A percentile compares a stretch with the other conserved stretches of the same genome.
These are phyloP conservation scores for Saturnispora diversa DNA, from an alignment of 805 yeast species.

Conservation along the genomic window DNA sequence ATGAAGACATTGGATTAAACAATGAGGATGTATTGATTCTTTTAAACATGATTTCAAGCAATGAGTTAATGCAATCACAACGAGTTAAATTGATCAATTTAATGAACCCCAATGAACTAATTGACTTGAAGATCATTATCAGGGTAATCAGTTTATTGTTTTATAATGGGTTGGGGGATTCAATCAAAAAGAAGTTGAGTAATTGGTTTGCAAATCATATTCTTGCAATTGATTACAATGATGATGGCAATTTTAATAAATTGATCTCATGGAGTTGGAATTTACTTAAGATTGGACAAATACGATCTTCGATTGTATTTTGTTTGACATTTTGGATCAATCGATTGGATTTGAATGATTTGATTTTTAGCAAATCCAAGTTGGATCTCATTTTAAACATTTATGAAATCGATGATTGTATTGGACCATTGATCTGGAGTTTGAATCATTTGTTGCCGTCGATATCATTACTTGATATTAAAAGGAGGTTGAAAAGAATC, in stretches of 20 bases:
- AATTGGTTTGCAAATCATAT: slow-evolving; percentile 3
- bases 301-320: neutral
- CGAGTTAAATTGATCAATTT: neutral
- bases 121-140: neutral
- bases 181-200: slow-evolving; percentile 2
- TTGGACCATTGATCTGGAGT: slow-evolving; percentile 8
- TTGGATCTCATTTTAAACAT: neutral
- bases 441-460: too few relatives aligned
- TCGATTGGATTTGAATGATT: neutral
- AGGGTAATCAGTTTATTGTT: neutral
- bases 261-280: slow-evolving; percentile 7
- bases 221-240: neutral
- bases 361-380: slow-evolving; percentile 1
- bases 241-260: neutral
- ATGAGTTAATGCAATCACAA: neutral
- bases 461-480: too few relatives aligned
- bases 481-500: neutral
- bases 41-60: neutral
- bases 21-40: neutral
- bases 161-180: neutral
- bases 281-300: slow-evolving; percentile 4
- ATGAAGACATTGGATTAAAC: neutral
- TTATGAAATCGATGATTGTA: neutral
- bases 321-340: neutral
- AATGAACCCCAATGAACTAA: slow-evolving; percentile 2